A percentile compares a stretch with the other conserved stretches of the same genome.
Evolutionary conservation across 345 rosid genomes (phyloP).

Genomic region (Conringia planisiliqua): DNA sequence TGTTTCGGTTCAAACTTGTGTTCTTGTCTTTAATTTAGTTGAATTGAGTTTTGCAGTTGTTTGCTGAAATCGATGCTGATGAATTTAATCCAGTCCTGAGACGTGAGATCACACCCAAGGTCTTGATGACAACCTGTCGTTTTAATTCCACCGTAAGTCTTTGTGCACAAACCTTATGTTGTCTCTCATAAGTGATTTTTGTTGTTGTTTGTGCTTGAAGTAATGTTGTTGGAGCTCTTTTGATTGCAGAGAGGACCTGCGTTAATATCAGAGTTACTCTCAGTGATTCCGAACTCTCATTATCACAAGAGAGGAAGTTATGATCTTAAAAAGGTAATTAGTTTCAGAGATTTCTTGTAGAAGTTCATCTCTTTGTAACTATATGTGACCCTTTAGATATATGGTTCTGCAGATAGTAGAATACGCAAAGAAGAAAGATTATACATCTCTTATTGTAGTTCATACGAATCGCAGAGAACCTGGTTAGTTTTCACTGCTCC

Average conservation of each 20-base stretch:
- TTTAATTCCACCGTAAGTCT: slow-evolving; percentile 81
- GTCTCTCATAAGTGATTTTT: background rate
- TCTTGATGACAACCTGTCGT: slow-evolving; percentile 88
- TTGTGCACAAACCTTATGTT: background rate
- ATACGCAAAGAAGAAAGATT: slow-evolving; percentile 78
- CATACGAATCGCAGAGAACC: slow-evolving; percentile 91
- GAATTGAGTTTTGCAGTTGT: slow-evolving; percentile 44
- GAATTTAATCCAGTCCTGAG: slow-evolving; percentile 70
- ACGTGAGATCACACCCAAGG: slow-evolving; percentile 55
- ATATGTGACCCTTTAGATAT: background rate
- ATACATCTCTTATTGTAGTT: slow-evolving; percentile 73
- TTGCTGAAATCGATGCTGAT: slow-evolving; percentile 85
- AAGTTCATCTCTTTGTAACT: background rate
- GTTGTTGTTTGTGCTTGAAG: background rate
- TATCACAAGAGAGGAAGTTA: slow-evolving; percentile 85
- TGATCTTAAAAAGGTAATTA: slow-evolving; percentile 78
- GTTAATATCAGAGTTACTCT: slow-evolving; percentile 66
- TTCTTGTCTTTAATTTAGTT: too few relatives aligned
- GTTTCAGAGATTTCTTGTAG: background rate
- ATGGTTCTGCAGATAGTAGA: slow-evolving; percentile 62
- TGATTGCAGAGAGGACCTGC: slow-evolving; percentile 79
- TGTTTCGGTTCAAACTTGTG: too few relatives aligned
- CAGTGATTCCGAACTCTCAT: slow-evolving; percentile 81
- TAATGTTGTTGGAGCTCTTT: background rate
- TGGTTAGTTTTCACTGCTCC: slow-evolving; percentile 43